Evolutionary conservation across 169 alveolate species (phyloP).

Genomic region (Ichthyophthirius multifiliis): DNA sequence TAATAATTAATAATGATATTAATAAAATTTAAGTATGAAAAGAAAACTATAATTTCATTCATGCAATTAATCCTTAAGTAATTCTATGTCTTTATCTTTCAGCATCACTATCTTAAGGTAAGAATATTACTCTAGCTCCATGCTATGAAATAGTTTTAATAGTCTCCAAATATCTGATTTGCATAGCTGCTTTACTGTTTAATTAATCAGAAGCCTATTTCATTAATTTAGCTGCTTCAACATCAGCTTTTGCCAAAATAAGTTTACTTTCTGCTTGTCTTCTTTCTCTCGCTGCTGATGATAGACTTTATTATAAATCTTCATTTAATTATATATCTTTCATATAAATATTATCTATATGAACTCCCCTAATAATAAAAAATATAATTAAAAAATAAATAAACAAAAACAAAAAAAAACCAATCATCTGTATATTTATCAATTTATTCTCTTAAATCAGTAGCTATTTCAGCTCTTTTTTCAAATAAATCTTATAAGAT

Average conservation of each 20-base stretch:
- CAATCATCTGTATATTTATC: conserved; percentile 39
- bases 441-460: conserved; percentile 21
- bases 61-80: conserved; percentile 42
- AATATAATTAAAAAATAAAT: not conserved
- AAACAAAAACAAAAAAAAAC: not conserved
- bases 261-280: conserved; percentile 36
- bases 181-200: conserved; percentile 43
- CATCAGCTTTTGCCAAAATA: conserved; percentile 41
- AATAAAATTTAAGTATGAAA: too few species aligned
- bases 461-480: conserved; percentile 38
- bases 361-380: conserved; percentile 22
- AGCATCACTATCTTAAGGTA: conserved; percentile 33
- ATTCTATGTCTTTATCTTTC: conserved; percentile 30
- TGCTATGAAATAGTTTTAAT: not conserved
- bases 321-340: conserved; percentile 28
- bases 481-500: conserved; percentile 32
- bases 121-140: conserved; percentile 32
- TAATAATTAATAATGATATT: too few species aligned
- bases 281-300: conserved; percentile 50
- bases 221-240: conserved; percentile 44
- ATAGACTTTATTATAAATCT: conserved; percentile 33
- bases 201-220: conserved; percentile 36
- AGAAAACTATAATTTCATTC: too few species aligned
- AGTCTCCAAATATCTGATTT: conserved; percentile 43
- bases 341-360: conserved; percentile 38